These are phyloP conservation scores for Russula virescens DNA, from an alignment of 768 basidiomycete genomes.

Conservation along the genomic window DNA sequence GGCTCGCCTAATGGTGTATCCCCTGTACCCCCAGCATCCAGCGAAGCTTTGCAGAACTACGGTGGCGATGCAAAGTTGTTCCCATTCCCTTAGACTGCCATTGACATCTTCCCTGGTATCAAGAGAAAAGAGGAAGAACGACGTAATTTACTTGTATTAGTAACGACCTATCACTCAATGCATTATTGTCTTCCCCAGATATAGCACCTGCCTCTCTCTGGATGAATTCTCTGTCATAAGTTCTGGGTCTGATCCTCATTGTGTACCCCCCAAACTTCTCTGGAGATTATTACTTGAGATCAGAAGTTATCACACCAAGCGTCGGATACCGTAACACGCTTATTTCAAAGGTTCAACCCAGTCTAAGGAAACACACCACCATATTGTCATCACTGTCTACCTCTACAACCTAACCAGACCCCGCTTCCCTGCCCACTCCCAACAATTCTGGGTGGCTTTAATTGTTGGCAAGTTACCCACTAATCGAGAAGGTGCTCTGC, in stretches of 20 bases:
- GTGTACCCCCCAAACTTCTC: constrained; percentile 42
- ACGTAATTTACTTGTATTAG: constrained; percentile 51
- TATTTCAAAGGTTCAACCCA: constrained; percentile 48
- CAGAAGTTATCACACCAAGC: constrained; percentile 61
- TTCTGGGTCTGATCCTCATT: constrained; percentile 45
- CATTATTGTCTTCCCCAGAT: constrained; percentile 49
- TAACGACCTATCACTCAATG: constrained; percentile 44
- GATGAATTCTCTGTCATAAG: constrained; percentile 40
- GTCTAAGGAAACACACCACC: constrained; percentile 37
- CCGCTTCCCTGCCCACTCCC: constrained; percentile 34
- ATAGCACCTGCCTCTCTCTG: constrained; percentile 41
- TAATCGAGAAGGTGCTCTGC: constrained; percentile 71
- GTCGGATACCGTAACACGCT: constrained; percentile 63
- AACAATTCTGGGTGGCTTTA: constrained; percentile 32
- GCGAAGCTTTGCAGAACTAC: constrained; percentile 67
- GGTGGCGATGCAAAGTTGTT: constrained; percentile 67
- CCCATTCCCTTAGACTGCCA: constrained; percentile 91
- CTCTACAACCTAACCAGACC: constrained; percentile 46
- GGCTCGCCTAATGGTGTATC: constrained; percentile 54
- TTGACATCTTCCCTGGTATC: constrained; percentile 87
- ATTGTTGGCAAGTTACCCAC: constrained; percentile 57
- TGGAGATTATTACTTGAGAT: constrained; percentile 50
- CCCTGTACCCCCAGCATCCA: constrained; percentile 73
- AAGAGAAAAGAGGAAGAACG: constrained; percentile 65
- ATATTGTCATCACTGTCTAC: constrained; percentile 38